These are phyloP conservation scores for Tuber calosporum DNA, from an alignment of 495 filamentous ascomycete species.

Conservation along the genomic window DNA sequence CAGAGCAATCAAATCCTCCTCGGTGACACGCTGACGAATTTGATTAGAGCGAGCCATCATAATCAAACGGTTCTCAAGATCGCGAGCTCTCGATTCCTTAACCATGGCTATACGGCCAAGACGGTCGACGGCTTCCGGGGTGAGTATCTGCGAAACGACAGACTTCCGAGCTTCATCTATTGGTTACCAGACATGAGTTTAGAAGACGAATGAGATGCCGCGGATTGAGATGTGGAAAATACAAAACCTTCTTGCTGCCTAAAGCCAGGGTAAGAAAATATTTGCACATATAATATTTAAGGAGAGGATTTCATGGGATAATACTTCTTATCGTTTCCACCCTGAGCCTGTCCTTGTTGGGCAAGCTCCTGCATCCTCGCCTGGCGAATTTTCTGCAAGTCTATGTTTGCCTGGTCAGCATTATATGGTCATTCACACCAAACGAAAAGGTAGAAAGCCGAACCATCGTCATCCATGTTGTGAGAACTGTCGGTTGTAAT, in stretches of 20 bases:
- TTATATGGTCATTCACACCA: background rate
- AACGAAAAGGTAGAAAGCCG: constrained; percentile 5
- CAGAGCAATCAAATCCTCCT: constrained; percentile 87
- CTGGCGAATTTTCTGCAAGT: constrained; percentile 40
- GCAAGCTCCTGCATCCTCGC: constrained; percentile 37
- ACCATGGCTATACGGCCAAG: constrained; percentile 91
- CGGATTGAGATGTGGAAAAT: background rate
- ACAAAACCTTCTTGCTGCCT: constrained; percentile 38
- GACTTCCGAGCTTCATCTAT: constrained; percentile 61
- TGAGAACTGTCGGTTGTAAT: background rate
- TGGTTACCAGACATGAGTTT: background rate
- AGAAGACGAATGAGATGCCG: background rate
- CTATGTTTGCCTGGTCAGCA: constrained; percentile 12
- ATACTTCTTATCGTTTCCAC: constrained; percentile 29
- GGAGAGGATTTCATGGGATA: constrained; percentile 2
- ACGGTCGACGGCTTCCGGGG: constrained; percentile 86
- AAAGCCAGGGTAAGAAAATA: background rate
- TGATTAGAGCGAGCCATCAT: constrained; percentile 83
- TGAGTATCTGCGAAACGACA: constrained; percentile 84
- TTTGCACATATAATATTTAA: background rate
- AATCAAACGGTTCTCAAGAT: constrained; percentile 88
- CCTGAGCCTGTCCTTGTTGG: constrained; percentile 26
- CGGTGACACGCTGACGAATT: constrained; percentile 77
- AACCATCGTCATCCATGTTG: constrained; percentile 38
- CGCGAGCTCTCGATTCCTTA: constrained; percentile 80